Percentiles rank a stretch among this genome's conserved stretches.
Evolutionary conservation across 2,329 filamentous ascomycete genomes (phyloP).

Genomic region (Stemphylium beticola): DNA sequence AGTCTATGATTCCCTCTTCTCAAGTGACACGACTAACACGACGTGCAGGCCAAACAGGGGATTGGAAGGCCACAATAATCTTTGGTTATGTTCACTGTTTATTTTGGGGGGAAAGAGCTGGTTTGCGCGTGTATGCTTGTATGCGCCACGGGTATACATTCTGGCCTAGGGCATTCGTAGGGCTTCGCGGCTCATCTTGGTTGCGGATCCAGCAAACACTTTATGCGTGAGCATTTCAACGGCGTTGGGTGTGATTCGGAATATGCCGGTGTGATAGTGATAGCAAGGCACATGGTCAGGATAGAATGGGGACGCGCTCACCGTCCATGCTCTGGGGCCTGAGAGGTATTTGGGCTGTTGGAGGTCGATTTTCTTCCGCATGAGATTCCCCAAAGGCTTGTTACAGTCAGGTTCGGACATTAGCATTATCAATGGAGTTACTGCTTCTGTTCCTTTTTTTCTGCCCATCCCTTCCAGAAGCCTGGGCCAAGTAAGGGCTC

Average conservation of each 20-base stretch:
- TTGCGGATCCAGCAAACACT: slow-evolving; percentile 10
- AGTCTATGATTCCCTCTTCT: slow-evolving; percentile 23
- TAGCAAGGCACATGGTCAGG: slow-evolving; percentile 6
- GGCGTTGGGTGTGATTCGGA: slow-evolving; percentile 11
- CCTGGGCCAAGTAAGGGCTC: neutral
- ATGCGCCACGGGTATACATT: no score
- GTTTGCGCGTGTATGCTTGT: no score
- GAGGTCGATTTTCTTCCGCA: slow-evolving; percentile 15
- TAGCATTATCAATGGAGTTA: slow-evolving; percentile 6
- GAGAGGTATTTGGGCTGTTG: neutral
- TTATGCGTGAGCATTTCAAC: slow-evolving; percentile 18
- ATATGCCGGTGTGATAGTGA: slow-evolving; percentile 16
- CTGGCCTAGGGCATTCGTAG: slow-evolving; percentile 2
- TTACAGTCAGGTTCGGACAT: slow-evolving; percentile 3
- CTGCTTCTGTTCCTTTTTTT: neutral
- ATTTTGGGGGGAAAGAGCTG: neutral
- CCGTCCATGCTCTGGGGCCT: no score
- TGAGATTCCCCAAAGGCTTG: slow-evolving; percentile 24
- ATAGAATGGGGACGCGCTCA: slow-evolving; percentile 7
- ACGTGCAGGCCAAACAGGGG: slow-evolving; percentile 47
- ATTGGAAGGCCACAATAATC: slow-evolving; percentile 38
- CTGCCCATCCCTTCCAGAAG: neutral
- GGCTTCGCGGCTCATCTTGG: slow-evolving; percentile 8
- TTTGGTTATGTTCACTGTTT: slow-evolving; percentile 1
- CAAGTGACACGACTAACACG: slow-evolving; percentile 17